Base-by-base conservation (phyloP, 768 basidiomycete species). In the Suillus americanus region DNA sequence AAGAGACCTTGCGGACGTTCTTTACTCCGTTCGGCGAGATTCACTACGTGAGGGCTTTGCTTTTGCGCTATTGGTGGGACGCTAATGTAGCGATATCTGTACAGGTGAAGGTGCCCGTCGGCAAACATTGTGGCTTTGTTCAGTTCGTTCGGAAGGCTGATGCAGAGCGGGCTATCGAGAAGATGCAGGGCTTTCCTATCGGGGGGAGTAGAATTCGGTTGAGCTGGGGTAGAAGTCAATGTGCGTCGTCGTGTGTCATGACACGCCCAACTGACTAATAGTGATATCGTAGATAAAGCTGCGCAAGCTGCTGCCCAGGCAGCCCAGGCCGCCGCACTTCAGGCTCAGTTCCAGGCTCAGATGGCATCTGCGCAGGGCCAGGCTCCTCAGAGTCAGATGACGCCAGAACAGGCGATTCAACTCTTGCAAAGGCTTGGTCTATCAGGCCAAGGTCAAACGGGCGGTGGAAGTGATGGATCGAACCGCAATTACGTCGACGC, bases 101-200 rank as follows among this genome's bases (percentile, higher is more conserved):
- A 51, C 68, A 94, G 92, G 95, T 97, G 73, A 97, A 96, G 77
- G 95, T 97, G n/a, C 95, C 95, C 13, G 90, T 93, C 51, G 94
- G 94, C 60, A 97, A 97, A 72, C 92, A 95, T 68, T 97, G 95
- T 70, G 95, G 95, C 1, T 97, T 97, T 71, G 95, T 97, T 53
- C 95, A 97, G 78, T 97, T 94, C 71, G 92, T 97, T 33, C 85
- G 89, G 68, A 95, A 97, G 77, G 87, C 86, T 12, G 95, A 97
- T 76, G 95, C 95, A 13, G 94, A 96, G 75, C 83, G 86, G 43
- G 94, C 95, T 10, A 97, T 97, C 66, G 92, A 95, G 78, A 94
- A 93, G 78, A 95, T 97, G 95, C 95, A 97, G 80, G 95, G 94
- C 30, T 97, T 95, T 74, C 94, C 94, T 5, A 89, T 97, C 68